Evolutionary conservation across 805 yeast genomes (phyloP).

Genomic region (Candida pini): DNA sequence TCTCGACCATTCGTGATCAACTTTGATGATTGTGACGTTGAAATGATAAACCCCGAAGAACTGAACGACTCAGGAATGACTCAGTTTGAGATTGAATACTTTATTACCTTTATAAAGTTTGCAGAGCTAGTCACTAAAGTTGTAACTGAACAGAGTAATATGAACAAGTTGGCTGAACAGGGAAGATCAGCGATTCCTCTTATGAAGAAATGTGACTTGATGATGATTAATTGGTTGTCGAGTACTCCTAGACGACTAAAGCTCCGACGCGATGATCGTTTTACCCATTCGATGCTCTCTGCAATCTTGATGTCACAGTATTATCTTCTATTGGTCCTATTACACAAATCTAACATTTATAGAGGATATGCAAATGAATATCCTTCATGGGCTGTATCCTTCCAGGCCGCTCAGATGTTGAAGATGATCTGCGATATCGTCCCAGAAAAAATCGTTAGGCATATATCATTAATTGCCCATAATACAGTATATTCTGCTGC

Average conservation of each 20-base stretch:
- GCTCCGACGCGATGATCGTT: constrained; percentile 51
- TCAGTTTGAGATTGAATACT: constrained; percentile 46
- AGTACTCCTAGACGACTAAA: constrained; percentile 57
- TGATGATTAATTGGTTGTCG: constrained; percentile 73
- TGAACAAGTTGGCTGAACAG: constrained; percentile 52
- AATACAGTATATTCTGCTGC: constrained; percentile 51
- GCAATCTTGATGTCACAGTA: constrained; percentile 63
- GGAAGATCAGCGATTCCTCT: constrained; percentile 35
- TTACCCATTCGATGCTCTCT: constrained; percentile 49
- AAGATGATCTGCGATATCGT: constrained; percentile 53
- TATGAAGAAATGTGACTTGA: constrained; percentile 60
- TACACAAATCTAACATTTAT: constrained; percentile 64
- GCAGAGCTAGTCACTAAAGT: constrained; percentile 69
- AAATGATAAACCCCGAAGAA: constrained; percentile 64
- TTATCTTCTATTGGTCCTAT: constrained; percentile 64
- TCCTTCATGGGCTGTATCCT: constrained; percentile 76
- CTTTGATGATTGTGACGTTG: constrained; percentile 69
- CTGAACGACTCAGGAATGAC: constrained; percentile 50
- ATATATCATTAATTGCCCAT: constrained; percentile 34
- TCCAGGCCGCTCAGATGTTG: constrained; percentile 76
- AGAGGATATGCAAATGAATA: constrained; percentile 26
- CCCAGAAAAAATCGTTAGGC: constrained; percentile 44
- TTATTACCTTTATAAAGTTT: constrained; percentile 58
- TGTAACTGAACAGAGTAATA: constrained; percentile 62
- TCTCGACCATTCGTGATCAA: constrained; percentile 69